Evolutionary conservation across 164 flowering plant genomes (phyloP), one percentile per base, ranked within the genome.

Genomic region (Aristolochia contorta): DNA sequence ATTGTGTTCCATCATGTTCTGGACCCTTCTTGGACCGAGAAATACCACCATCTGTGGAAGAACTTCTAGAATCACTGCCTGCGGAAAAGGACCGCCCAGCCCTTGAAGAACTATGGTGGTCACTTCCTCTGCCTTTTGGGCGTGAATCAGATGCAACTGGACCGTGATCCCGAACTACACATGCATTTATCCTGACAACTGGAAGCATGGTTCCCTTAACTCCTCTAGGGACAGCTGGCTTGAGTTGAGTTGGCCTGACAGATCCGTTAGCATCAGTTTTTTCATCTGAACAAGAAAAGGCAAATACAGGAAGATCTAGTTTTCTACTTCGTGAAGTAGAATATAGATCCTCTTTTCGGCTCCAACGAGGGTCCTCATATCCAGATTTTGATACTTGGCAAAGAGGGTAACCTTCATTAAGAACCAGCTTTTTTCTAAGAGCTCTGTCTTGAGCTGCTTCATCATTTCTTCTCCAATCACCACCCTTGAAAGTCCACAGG

Each of bases 391-490:
- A 77, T 94, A 90, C 88, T 72, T 71, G 91, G 75, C 97, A 94
- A 46, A 94, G 77, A 19, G 96, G 89, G 60, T 69, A 91, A 53
- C 97, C 95, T 77, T 90, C 86, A 72, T 91, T 86, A 21, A 94
- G 81, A 46, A 94, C 89, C 66, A 78, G 55, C 75, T 87, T 91
- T 80, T 73, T 85, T 66, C 77, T 83, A 58, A 48, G 65, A 59
- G 66, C 52, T 77, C 76, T 84, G 62, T 91, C 97, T 53, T 70
- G 84, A 30, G 64, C 24, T 71, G 77, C 67, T 57, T 87, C 99
- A 69, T 94, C 97, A 61, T 69, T 82, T 69, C 93, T 86, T 75
- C 71, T 89, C 99, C 99, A 94, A 65, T 94, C 99, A 57, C 99
- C 91, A 64, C 99, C 96, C 69, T 79, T 89, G 79, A 93, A 91